Conservation (phyloP, 768 basidiomycete genomes). For the Porpolomopsis calyptriformis region DNA sequence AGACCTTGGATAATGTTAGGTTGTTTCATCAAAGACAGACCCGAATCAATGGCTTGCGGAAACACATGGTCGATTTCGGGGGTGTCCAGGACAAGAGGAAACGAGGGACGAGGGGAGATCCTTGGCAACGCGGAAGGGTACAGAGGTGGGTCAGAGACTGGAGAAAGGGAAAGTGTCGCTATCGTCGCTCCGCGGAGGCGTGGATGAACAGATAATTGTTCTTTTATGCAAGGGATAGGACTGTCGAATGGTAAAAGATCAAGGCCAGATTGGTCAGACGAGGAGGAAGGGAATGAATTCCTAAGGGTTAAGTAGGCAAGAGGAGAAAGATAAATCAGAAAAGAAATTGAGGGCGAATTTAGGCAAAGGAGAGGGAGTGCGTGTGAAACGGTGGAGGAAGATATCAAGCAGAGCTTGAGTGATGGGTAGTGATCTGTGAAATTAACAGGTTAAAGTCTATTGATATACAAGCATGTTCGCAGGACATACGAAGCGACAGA, state of each 20-base stretch:
- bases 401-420: conserved; percentile 55
- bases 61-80: conserved; percentile 42
- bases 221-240: conserved; percentile 36
- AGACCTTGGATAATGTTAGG: conserved; percentile 10
- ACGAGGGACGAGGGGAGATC: conserved; percentile 40
- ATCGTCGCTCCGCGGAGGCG: conserved; percentile 39
- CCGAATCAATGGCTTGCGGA: conserved; percentile 30
- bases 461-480: conserved; percentile 1
- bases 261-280: conserved; percentile 15
- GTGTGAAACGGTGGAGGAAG: conserved; percentile 53
- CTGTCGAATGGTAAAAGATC: conserved; percentile 41
- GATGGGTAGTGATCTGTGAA: conserved; percentile 28
- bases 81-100: conserved; percentile 37
- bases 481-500: conserved; percentile 41
- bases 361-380: conserved; percentile 67
- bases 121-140: conserved; percentile 37
- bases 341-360: conserved; percentile 54
- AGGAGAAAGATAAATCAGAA: conserved; percentile 63
- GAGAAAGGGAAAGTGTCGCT: conserved; percentile 39
- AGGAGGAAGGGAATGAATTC: conserved; percentile 20
- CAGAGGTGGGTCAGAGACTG: conserved; percentile 23
- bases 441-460: conserved; percentile 7
- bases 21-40: conserved; percentile 12
- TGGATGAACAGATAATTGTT: conserved; percentile 28
- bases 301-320: conserved; percentile 55